Evolutionary conservation across 192 early-diverging fungal genomes (phyloP).

Genomic region (Pecoramyces ruminantium): DNA sequence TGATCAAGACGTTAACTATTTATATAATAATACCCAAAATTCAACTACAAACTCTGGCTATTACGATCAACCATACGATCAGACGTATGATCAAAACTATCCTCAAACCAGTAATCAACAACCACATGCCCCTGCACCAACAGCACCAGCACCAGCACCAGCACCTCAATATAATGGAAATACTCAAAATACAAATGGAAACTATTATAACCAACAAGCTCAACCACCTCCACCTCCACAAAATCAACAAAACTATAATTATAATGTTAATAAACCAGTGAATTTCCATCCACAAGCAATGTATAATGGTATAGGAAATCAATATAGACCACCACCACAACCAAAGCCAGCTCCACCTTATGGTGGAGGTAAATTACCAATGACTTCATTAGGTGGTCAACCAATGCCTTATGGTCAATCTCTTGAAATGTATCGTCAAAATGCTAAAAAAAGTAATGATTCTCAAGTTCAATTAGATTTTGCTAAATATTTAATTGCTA

Average conservation of each 20-base stretch:
- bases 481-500: conserved; percentile 71
- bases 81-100: too few species aligned
- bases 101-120: too few species aligned
- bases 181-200: background rate
- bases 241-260: background rate
- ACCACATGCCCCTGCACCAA: too few species aligned
- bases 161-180: too few species aligned
- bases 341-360: background rate
- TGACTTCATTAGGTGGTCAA: background rate
- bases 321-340: background rate
- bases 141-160: too few species aligned
- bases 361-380: background rate
- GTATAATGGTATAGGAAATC: background rate
- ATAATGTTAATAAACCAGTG: background rate
- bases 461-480: conserved; percentile 62
- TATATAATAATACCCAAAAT: too few species aligned
- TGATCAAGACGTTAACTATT: too few species aligned
- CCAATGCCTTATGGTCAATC: background rate
- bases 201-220: background rate
- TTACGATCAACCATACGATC: too few species aligned
- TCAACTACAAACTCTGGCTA: too few species aligned
- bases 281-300: background rate
- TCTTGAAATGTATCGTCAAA: conserved; percentile 45
- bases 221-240: background rate
- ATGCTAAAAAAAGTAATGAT: conserved; percentile 66